Base-by-base conservation (phyloP, 768 basidiomycete species). In the Panaeolus cyanescens region DNA sequence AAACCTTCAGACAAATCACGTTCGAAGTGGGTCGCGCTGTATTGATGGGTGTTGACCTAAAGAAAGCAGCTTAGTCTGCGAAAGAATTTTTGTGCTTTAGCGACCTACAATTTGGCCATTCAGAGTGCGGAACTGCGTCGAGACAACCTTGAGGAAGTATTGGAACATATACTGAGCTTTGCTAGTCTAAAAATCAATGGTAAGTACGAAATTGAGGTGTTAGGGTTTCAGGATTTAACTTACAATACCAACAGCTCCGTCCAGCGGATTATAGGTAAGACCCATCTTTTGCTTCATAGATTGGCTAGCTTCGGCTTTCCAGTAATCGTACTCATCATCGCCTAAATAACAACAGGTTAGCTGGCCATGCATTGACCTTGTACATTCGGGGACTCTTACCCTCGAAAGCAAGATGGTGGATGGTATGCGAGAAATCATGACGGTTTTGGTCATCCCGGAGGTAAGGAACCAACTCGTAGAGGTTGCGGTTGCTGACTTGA, bases 131-230 rank as follows among this genome's bases (percentile, higher is more conserved):
- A 97, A 98, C 71, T 91, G 90, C 2, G 96, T 99, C 6, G 95
- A 94, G 37, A 99, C 97, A 45, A 99, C 96, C 76, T 99, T 99
- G 70, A 99, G 82, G 87, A 98, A 99, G 76, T 99, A 96, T 71
- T 99, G 95, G 85, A 95, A 97, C 94, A 97, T 95, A 73, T 93
- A 96, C 66, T 94, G 85, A 25, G 88, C 75, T 70, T 91, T 91
- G 65, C 75, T 78, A 1, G 94, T 95, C 90, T 92, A 60, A 28
- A 42, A 34, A 42, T 37, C 37, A 31, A 39, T 31, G 28, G 32
- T 50, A 19, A 63, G 58, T 62, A 40, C 54, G 25, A 50, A 54
- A 31, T 10, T 20, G 12, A 17, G 15, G 45, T 31, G 45, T 31
- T 37, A 37, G 22, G 54, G 32, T 4, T 20, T 50, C 25, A n/a